Conservation (phyloP, 352 stramenopile genomes). For the Elongisporangium senticosum region DNA sequence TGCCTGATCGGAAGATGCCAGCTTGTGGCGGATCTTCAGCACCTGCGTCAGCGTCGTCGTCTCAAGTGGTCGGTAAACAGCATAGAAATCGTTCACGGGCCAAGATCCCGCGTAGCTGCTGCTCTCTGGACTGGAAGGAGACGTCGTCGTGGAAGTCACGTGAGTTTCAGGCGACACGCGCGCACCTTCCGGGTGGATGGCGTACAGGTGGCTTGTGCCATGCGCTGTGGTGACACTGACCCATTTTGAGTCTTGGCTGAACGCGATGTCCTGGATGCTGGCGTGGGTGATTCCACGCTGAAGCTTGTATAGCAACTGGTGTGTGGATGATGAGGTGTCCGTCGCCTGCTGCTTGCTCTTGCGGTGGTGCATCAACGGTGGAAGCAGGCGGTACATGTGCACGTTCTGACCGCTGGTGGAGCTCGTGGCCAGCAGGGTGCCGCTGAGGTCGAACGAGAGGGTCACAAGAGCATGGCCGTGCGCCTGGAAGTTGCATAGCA, state of each 20-base stretch:
- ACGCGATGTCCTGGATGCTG: slow-evolving; percentile 75
- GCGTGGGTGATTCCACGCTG: slow-evolving; percentile 84
- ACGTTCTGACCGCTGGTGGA: slow-evolving; percentile 85
- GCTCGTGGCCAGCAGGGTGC: slow-evolving; percentile 69
- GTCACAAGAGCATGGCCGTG: slow-evolving; percentile 69
- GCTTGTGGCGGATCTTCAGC: slow-evolving; percentile 65
- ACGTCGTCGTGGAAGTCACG: slow-evolving; percentile 20
- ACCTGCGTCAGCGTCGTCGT: slow-evolving; percentile 62
- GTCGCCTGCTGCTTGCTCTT: slow-evolving; percentile 9
- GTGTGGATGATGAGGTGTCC: slow-evolving; percentile 13
- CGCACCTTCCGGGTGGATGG: slow-evolving; percentile 64
- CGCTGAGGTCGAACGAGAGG: slow-evolving; percentile 71
- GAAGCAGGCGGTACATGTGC: slow-evolving; percentile 74
- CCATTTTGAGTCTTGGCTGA: slow-evolving; percentile 84
- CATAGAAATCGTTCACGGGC: slow-evolving; percentile 63
- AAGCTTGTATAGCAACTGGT: slow-evolving; percentile 81
- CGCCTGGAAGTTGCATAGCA: slow-evolving; percentile 72
- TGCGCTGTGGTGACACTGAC: slow-evolving; percentile 80
- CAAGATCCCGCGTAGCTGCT: not conserved
- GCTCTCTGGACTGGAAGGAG: slow-evolving; percentile 12
- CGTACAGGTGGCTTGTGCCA: slow-evolving; percentile 83
- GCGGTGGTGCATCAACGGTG: slow-evolving; percentile 31
- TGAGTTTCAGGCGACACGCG: slow-evolving; percentile 70
- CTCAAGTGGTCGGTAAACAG: slow-evolving; percentile 54
- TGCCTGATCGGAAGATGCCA: slow-evolving; percentile 29